Base-by-base conservation (phyloP, 2,329 filamentous ascomycete genomes). In the Epichloe uncinata region DNA sequence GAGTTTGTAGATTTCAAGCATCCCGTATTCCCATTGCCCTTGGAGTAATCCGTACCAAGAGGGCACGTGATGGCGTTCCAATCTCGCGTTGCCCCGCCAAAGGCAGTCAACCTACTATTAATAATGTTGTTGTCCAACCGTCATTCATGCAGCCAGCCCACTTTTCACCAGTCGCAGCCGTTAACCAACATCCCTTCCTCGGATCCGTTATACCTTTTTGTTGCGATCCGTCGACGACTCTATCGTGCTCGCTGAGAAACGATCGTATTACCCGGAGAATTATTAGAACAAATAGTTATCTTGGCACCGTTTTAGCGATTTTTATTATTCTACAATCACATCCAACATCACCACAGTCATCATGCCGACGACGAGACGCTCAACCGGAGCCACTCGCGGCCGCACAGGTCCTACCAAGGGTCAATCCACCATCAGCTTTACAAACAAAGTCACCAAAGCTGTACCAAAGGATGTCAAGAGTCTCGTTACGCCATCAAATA, bases 341-440 rank as follows among this genome's bases (percentile, higher is more conserved):
- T 11, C 13, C 16, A 7, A 41, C 13, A 26, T 9, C 18, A 34
- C 26, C 22, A 33, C 16, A 12, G 33, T 49, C 57, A 65, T 55
- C 44, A 77, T 78, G 73, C 72, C 74, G 42, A 61, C 66, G 47
- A 73, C 74, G 16, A 67, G 73, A 65, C 69, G 72, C 61, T 72
- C 74, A n/a, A 63, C 70, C 40, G 65, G 66, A 57, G 63, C 61
- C 55, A 57, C 62, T 54, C 62, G 66, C 44, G 57, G 65, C 50
- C 62, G 65, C 26, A 56, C 63, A 18, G 62, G 61, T 8, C 62
- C 66, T 44, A 60, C 61, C 52, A 75, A 72, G 60, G 66, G 67
- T 36, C 77, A 81, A 55, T 72, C 74, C 8, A 80, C 74, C 37
- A 69, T 79, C 52, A 78, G 73, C 61, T 81, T 81, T 67, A 72